These are phyloP conservation scores for Euphorbia tirucalli DNA, from an alignment of 345 rosid species.

Conservation along the genomic window DNA sequence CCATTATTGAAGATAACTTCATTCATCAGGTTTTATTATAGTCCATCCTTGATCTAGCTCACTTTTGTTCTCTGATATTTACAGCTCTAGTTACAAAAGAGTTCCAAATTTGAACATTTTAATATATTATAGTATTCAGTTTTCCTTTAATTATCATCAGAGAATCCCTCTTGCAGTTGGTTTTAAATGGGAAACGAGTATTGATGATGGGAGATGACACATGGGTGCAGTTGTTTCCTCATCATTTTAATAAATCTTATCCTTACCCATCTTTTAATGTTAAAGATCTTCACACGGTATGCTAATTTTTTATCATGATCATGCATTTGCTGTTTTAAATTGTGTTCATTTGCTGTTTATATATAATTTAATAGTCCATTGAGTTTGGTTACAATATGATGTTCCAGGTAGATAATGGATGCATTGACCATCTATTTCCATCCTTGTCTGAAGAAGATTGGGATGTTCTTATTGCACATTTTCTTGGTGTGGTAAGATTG, in stretches of 20 bases:
- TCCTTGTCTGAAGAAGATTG: constrained; percentile 72
- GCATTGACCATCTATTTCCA: constrained; percentile 76
- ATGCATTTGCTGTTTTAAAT: too few species aligned
- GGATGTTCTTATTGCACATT: constrained; percentile 97
- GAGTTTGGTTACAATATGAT: not conserved
- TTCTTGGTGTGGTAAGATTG: constrained; percentile 85
- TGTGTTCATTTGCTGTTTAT: not conserved
- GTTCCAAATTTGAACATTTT: not conserved
- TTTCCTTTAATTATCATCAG: too few species aligned
- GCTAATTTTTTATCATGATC: constrained; percentile 13
- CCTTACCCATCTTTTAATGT: constrained; percentile 95
- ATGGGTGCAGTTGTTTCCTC: constrained; percentile 85
- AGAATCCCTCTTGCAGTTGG: constrained; percentile 42
- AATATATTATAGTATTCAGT: too few species aligned
- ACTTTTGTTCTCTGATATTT: not conserved
- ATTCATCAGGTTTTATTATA: constrained; percentile 53
- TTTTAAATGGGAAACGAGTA: constrained; percentile 70
- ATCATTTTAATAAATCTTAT: constrained; percentile 76
- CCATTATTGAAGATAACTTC: constrained; percentile 83
- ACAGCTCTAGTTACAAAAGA: not conserved
- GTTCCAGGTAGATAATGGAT: constrained; percentile 85
- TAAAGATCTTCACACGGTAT: constrained; percentile 85
- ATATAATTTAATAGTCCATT: not conserved
- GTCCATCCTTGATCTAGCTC: not conserved
- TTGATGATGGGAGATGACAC: constrained; percentile 98